Evolutionary conservation across 768 basidiomycete species (phyloP), one percentile per base, ranked within the genome.

Genomic region (Boletus vinaceobasis): DNA sequence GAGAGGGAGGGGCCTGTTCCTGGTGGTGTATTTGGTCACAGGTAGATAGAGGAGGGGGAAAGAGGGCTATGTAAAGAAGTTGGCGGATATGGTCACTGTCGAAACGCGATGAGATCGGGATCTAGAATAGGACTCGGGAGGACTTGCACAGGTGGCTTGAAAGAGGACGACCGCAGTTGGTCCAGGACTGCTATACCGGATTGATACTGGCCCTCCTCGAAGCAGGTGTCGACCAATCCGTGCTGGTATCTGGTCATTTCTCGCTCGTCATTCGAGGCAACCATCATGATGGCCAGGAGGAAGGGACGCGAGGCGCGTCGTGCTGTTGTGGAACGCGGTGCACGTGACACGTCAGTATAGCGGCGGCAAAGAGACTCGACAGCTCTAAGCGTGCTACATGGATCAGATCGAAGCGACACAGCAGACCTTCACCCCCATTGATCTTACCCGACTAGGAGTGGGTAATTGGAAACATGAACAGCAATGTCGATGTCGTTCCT

Each of bases 201-300:
- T 60, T 88, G 84, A 58, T 87, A 88, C 54, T 89, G 86, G 17
- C 84, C 82, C 66, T 91, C 89, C 62, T 91, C 89, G 19, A 90
- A 81, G 55, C 85, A 85, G 50, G 78, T 83, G 64, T 90, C 87
- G 19, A 90, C 85, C 5, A 88, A 71, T 33, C 75, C 77, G 35
- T 78, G 75, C 60, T 81, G 79, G 61, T 80, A 66, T 14, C 67
- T 64, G 53, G 69, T 73, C 75, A 83, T 77, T 49, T 80, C 79
- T 10, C 69, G 69, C 54, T 80, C 79, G 48, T 58, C 48, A 31
- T 36, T 60, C 23, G 52, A 17, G 48, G 52, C 14, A n/a, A 36
- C 39, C 64, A 65, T 61, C 49, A 4, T 35, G 49, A 37, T 32
- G 47, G 19, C 2, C 23, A 9, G 26, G 17, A 39, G 8, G 35